Evolutionary conservation across 1,139 yeast species (phyloP), one percentile per base, ranked within the genome.

Genomic region (Saccharomyces hybrid): DNA sequence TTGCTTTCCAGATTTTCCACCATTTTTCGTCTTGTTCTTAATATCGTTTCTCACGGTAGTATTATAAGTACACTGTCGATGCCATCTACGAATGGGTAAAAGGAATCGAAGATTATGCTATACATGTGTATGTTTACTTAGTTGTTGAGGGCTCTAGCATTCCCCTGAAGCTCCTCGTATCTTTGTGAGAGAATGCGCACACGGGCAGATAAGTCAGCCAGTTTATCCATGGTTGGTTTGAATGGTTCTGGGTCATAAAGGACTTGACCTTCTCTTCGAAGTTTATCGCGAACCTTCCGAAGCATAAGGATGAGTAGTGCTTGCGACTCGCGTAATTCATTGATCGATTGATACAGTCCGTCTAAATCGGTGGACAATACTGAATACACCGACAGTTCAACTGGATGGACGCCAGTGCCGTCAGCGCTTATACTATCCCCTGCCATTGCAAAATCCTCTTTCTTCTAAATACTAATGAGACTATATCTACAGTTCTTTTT

Each of bases 381-480:
- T 3, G 71, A 66, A 50, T 66, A 67, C 1, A 66, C 68, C 51
- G 67, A 58, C 42, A 68, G 55, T 49, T 68, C 72, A 4, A 68
- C 63, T 1, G 69, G 68, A 52, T 67, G 71, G 3, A 68, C 62
- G 2, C 58, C 64, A 19, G 55, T 57, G 27, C 55, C 38, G 4
- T 50, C 52, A 6, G 42, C 51, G 32, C 54, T 58, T 47, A 46
- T 46, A 11, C 27, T 23, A 7, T 47, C 44, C 25, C 16, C 28
- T 31, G 9, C 46, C 46, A 32, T 49, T 25, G 29, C n/a, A 26
- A 9, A 8, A 23, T n/a, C 8, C 41, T 7, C 11, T 23, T 13
- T 49, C 46, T 49, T 19, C 9, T 9, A 19, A 19, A 38, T 16
- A 3, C 41, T 34, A 5, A 9, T 4, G 44, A 14, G 44, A 19